phyloP scores from a whole-genome alignment of 2,329 filamentous ascomycete genomes.

The Trichoderma sp. region DNA sequence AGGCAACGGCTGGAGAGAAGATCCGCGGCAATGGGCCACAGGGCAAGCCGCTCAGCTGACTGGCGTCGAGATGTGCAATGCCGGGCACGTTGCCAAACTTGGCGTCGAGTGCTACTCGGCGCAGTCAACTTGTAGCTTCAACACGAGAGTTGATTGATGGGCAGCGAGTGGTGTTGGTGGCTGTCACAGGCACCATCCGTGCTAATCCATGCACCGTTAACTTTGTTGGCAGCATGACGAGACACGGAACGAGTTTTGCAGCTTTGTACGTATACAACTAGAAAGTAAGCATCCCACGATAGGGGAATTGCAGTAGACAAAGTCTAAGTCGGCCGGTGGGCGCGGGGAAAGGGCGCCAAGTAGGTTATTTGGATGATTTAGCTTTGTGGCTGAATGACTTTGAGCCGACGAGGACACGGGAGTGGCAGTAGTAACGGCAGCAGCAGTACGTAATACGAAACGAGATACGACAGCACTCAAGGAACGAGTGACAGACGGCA shows the following conservation, averaged over 20 bases:
- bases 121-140: neutral
- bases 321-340: conserved; percentile 3
- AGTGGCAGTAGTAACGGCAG: neutral
- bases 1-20: neutral
- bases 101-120: neutral
- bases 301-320: neutral
- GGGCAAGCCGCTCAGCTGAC: conserved; percentile 25
- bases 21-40: conserved; percentile 17
- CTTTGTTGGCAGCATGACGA: neutral
- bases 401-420: neutral
- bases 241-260: neutral
- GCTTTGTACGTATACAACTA: neutral
- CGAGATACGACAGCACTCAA: neutral
- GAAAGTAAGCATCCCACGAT: neutral
- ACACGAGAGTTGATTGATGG: neutral
- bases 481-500: neutral
- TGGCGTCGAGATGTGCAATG: conserved; percentile 15
- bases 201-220: neutral
- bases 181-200: neutral
- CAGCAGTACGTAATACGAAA: neutral
- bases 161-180: neutral
- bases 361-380: conserved; percentile 5
- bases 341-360: neutral
- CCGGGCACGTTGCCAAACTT: conserved; percentile 15
- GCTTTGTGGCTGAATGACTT: conserved; percentile 11